phyloP scores from a whole-genome alignment of 1,139 yeast species.

The Saccharomyces hybrid region DNA sequence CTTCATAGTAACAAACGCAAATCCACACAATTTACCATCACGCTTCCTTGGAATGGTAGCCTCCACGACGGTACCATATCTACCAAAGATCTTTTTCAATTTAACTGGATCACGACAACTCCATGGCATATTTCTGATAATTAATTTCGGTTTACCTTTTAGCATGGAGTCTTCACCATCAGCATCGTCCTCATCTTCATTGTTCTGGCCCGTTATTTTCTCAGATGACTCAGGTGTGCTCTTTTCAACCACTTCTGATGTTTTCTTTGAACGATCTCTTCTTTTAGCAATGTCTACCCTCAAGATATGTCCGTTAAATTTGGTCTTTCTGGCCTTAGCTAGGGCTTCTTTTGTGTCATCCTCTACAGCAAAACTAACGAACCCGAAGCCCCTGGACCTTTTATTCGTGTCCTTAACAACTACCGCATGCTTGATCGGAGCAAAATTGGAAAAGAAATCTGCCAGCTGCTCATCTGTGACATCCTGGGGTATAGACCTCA shows the following conservation, averaged over 20 bases:
- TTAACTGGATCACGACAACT: conserved; percentile 72
- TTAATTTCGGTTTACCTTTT: conserved; percentile 74
- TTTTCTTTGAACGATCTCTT: conserved; percentile 53
- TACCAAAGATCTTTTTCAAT: conserved; percentile 60
- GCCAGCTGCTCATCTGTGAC: conserved; percentile 77
- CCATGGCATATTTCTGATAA: conserved; percentile 93
- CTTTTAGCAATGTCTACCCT: conserved; percentile 86
- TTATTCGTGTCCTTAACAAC: conserved; percentile 73
- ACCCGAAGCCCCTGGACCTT: conserved; percentile 85
- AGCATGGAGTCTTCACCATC: conserved; percentile 37
- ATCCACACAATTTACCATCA: conserved; percentile 89
- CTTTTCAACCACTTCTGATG: conserved; percentile 16
- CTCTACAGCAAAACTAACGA: conserved; percentile 79
- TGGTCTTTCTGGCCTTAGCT: conserved; percentile 54
- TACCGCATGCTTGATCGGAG: conserved; percentile 93
- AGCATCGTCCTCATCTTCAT: conserved; percentile 18
- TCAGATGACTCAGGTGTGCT: conserved; percentile 12
- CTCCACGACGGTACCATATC: conserved; percentile 81
- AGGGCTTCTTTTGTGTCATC: conserved; percentile 80
- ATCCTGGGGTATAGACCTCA: conserved; percentile 70
- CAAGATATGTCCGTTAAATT: conserved; percentile 57
- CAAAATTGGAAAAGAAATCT: conserved; percentile 80
- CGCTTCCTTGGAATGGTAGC: conserved; percentile 82
- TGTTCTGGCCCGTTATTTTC: conserved; percentile 12
- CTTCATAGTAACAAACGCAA: conserved; percentile 90